phyloP scores from a whole-genome alignment of 2,329 filamentous ascomycete species.

The Hypoxylon sp. region DNA sequence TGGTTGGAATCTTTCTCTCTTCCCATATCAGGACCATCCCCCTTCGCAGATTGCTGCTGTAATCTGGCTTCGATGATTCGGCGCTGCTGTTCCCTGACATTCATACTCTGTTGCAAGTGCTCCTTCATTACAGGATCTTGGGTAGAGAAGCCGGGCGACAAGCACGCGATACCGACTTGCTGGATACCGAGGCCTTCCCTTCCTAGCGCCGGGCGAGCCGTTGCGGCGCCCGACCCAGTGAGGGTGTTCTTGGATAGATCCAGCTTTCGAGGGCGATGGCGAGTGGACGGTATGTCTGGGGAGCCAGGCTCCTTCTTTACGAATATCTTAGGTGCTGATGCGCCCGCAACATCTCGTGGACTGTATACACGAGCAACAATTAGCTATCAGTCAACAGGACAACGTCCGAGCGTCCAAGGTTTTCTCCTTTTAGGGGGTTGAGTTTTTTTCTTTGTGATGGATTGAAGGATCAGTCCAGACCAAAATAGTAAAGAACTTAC shows the following conservation, averaged over 20 bases:
- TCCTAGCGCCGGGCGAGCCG: conserved; percentile 80
- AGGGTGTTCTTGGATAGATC: conserved; percentile 76
- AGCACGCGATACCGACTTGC: conserved; percentile 91
- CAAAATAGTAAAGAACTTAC: conserved; percentile 59
- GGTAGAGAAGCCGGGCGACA: conserved; percentile 95
- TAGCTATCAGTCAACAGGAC: conserved; percentile 20
- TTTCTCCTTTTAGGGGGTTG: conserved; percentile 9
- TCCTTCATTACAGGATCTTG: conserved; percentile 97
- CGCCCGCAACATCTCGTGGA: conserved; percentile 65
- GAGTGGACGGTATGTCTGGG: conserved; percentile 78
- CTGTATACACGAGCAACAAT: conserved; percentile 53
- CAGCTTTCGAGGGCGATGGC: conserved; percentile 80
- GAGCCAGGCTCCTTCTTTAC: conserved; percentile 98
- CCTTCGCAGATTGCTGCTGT: conserved; percentile 87
- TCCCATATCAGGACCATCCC: conserved; percentile 70
- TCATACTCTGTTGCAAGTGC: conserved; percentile 92
- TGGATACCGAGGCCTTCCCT: conserved; percentile 86
- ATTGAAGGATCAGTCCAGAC: conserved; percentile 38
- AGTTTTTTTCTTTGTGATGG: conserved; percentile 19
- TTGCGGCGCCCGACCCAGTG: conserved; percentile 63
- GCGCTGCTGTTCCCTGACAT: conserved; percentile 91
- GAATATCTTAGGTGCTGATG: conserved; percentile 77
- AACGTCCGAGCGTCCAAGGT: background rate
- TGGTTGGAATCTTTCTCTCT: conserved; percentile 65
- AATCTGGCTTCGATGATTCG: conserved; percentile 93